phyloP scores from a whole-genome alignment of 352 stramenopile species.

The Phytophthora sojae region DNA sequence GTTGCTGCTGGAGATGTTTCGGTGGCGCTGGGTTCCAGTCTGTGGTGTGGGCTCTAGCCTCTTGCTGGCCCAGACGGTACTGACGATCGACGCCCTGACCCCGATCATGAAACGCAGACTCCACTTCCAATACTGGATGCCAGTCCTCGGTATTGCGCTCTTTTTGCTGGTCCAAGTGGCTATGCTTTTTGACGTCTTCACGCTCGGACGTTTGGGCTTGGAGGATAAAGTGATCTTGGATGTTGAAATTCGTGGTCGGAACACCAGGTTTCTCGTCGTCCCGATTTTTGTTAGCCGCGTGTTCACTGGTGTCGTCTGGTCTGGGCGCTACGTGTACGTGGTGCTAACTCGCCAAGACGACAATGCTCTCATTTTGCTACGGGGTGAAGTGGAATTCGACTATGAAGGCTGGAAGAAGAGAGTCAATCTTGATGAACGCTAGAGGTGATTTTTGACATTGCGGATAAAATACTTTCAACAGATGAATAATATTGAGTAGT shows the following conservation, averaged over 20 bases:
- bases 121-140: background rate
- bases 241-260: background rate
- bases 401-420: slow-evolving; percentile 23
- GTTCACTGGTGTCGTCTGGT: background rate
- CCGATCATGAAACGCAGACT: background rate
- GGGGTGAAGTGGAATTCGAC: slow-evolving; percentile 14
- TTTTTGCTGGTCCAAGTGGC: background rate
- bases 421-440: background rate
- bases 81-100: background rate
- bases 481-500: no score
- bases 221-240: background rate
- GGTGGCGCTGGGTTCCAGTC: background rate
- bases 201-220: background rate
- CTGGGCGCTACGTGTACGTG: background rate
- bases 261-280: background rate
- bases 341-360: slow-evolving; percentile 11
- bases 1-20: background rate
- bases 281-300: background rate
- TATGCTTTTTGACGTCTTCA: background rate
- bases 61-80: background rate
- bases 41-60: background rate
- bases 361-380: slow-evolving; percentile 13
- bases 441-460: background rate
- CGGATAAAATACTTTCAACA: background rate
- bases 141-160: background rate